A percentile compares a stretch with the other conserved stretches of the same genome.
phyloP scores from a whole-genome alignment of 192 early-diverging fungal species.

The Rhizoclosmatium globosum region DNA sequence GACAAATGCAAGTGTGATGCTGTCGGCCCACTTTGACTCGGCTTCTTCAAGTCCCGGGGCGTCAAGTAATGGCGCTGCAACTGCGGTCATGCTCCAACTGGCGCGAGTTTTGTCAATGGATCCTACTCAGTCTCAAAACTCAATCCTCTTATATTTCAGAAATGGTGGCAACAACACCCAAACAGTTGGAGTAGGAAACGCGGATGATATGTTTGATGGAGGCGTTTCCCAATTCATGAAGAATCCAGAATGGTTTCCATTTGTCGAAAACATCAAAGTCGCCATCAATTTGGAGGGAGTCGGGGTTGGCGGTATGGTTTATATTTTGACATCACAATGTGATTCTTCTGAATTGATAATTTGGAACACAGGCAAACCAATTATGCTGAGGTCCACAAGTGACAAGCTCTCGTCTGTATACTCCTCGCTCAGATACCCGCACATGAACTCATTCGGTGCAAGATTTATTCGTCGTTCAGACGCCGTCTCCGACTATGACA shows the following conservation, averaged over 20 bases:
- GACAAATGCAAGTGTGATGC: background rate
- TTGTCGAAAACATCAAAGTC: no score
- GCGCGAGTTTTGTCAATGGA: background rate
- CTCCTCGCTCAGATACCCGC: background rate
- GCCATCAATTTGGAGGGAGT: no score
- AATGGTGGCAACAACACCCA: background rate
- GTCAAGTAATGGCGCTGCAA: background rate
- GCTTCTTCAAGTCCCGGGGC: background rate
- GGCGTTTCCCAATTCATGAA: background rate
- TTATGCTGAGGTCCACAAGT: background rate
- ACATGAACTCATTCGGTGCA: background rate
- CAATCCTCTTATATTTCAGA: background rate
- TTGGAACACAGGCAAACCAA: background rate
- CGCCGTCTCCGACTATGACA: background rate
- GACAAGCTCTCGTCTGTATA: background rate
- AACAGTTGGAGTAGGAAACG: no score
- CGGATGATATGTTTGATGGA: no score
- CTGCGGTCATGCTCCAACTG: background rate
- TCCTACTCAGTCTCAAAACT: background rate
- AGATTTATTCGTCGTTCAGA: background rate
- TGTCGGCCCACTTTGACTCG: slow-evolving; percentile 1
- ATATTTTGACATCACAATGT: no score
- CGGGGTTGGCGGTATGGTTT: no score
- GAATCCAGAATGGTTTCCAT: background rate
- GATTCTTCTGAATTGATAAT: no score